phyloP scores from a whole-genome alignment of 2,329 filamentous ascomycete genomes.

The Thielaviopsis euricoi region DNA sequence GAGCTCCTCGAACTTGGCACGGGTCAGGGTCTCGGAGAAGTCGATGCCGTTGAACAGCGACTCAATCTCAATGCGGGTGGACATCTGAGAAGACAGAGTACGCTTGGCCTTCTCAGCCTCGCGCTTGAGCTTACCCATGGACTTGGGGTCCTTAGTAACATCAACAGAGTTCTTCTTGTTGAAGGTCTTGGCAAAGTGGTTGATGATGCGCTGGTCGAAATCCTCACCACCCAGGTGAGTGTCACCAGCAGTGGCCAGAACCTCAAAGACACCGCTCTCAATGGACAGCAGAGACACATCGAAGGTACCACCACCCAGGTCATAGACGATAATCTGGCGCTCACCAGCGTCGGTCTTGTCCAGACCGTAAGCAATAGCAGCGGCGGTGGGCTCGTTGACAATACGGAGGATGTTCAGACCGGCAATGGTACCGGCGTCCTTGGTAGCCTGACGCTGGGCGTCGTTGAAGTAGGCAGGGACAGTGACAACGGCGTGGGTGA shows the following conservation, averaged over 20 bases:
- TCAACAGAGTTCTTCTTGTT: slow-evolving; percentile 97
- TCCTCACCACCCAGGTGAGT: slow-evolving; percentile 97
- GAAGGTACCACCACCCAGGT: slow-evolving; percentile 87
- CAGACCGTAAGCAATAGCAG: slow-evolving; percentile 85
- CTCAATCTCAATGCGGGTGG: slow-evolving; percentile 89
- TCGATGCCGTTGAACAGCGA: slow-evolving; percentile 93
- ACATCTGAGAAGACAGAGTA: slow-evolving; percentile 87
- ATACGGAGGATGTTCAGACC: slow-evolving; percentile 91
- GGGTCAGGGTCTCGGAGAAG: slow-evolving; percentile 95
- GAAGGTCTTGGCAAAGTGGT: slow-evolving; percentile 85
- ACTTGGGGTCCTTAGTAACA: slow-evolving; percentile 85
- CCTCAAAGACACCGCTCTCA: slow-evolving; percentile 85
- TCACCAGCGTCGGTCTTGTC: slow-evolving; percentile 68
- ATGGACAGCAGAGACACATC: slow-evolving; percentile 89
- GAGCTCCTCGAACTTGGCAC: slow-evolving; percentile 98
- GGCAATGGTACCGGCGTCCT: slow-evolving; percentile 83
- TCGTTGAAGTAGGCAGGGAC: slow-evolving; percentile 98
- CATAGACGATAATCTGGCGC: slow-evolving; percentile 82
- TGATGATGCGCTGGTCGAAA: slow-evolving; percentile 96
- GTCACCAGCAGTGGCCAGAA: slow-evolving; percentile 87
- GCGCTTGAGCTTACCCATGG: slow-evolving; percentile 98
- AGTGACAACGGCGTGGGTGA: slow-evolving; percentile 79
- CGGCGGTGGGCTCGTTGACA: slow-evolving; percentile 91
- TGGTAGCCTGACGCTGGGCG: slow-evolving; percentile 91
- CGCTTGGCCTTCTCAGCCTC: slow-evolving; percentile 99